phyloP scores from a whole-genome alignment of 2,329 filamentous ascomycete species.

The Pseudodiploospora longispora region DNA sequence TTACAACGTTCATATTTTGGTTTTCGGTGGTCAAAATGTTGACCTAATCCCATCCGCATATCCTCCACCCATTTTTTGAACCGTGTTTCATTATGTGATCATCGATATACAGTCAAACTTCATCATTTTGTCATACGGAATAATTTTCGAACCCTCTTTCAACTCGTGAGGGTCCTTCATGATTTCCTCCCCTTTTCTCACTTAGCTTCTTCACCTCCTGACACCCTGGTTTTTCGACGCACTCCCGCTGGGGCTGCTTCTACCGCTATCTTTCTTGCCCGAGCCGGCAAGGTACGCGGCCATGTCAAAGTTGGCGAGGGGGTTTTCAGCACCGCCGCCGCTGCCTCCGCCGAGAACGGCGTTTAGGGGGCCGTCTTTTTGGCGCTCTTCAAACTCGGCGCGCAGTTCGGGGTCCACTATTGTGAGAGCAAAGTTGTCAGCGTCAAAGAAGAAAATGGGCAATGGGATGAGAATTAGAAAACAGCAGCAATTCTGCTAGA shows the following conservation, averaged over 20 bases:
- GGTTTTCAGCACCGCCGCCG: conserved; percentile 26
- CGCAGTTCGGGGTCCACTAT: conserved; percentile 94
- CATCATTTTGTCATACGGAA: no score
- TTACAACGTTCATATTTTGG: no score
- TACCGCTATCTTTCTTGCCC: conserved; percentile 30
- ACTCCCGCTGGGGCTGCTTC: background rate
- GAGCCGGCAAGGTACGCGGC: conserved; percentile 55
- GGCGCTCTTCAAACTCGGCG: conserved; percentile 85
- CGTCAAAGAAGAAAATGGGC: background rate
- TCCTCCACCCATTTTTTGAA: background rate
- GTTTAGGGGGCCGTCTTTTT: conserved; percentile 64
- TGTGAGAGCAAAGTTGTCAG: conserved; percentile 7
- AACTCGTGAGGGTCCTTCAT: no score
- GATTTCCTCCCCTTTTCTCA: background rate
- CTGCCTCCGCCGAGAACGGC: conserved; percentile 39
- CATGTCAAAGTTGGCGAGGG: conserved; percentile 52
- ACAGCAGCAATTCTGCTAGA: background rate
- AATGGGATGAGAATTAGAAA: background rate
- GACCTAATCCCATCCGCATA: background rate
- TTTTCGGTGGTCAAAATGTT: no score
- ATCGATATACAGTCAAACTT: no score
- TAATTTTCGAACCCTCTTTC: no score
- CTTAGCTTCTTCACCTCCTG: conserved; percentile 20
- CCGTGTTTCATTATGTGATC: no score
- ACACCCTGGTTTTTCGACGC: conserved; percentile 33